Evolutionary conservation across 1,284 basidiomycete species (phyloP), one percentile per base, ranked within the genome.

Genomic region (Malassezia sp.): DNA sequence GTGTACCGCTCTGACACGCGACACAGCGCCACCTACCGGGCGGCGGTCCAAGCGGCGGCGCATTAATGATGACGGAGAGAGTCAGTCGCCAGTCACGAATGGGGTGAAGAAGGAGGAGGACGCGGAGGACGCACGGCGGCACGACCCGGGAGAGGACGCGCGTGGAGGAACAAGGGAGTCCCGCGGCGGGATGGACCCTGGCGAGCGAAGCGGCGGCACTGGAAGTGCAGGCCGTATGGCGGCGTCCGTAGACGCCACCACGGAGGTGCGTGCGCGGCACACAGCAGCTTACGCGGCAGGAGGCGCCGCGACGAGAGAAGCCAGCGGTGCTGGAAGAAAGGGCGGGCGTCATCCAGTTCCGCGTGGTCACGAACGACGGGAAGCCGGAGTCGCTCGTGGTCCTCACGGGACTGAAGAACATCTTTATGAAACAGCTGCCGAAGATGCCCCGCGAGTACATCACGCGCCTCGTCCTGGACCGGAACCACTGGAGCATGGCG

Each of bases 381-480:
- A 73, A 79, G 34, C 81, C 85, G 1, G 70, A 70, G 27, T 71
- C 71, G 5, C 75, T 84, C 30, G 81, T 96, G 47, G 81, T 97
- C 43, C 77, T 96, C 37, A 89, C 89, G 0, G 88, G 89, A 10
- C 76, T 96, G 52, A 97, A 96, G 74, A 91, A 88, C 20, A 80
- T 97, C 20, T 97, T 97, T 67, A 91, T 95, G 71, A 86, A 87
- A 56, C 93, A 99, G 71, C 74, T 99, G 5, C 93, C 93, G 7
- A 96, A 96, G 73, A 97, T 99, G 93, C 93, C 93, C 17, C 77
- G 89, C 63, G 93, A 97, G 71, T 97, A 99, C 65, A 99, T 99
- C 57, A 87, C 93, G 1, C 80, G 93, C 28, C 77, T 97, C 12
- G 91, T 97, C 0, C 85, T 89, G 55, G 91, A 97, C 70, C 76